phyloP scores from a whole-genome alignment of 371 early-diverging fungal genomes.

The Umbelopsis sp. region DNA sequence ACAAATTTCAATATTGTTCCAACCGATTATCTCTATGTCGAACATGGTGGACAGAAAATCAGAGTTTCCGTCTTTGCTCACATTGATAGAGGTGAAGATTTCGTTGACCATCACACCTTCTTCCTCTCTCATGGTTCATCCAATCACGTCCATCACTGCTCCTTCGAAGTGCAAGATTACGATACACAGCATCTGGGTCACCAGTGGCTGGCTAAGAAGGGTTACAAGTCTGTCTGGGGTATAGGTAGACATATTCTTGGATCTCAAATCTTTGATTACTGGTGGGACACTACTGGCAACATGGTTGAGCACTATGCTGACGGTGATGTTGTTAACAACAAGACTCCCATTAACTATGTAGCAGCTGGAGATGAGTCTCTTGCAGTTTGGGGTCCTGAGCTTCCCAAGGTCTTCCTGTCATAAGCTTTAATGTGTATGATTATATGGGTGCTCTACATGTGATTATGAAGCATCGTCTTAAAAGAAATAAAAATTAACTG shows the following conservation, averaged over 20 bases:
- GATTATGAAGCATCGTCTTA: no score
- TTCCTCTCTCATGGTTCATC: not conserved
- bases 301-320: constrained; percentile 20
- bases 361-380: constrained; percentile 10
- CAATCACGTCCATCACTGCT: constrained; percentile 17
- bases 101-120: constrained; percentile 17
- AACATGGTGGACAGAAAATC: not conserved
- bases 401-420: constrained; percentile 1
- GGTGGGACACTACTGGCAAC: constrained; percentile 19
- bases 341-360: constrained; percentile 11
- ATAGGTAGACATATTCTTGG: constrained; percentile 18
- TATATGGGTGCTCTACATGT: not conserved
- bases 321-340: constrained; percentile 12
- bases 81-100: constrained; percentile 18
- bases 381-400: constrained; percentile 16
- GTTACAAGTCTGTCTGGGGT: constrained; percentile 19
- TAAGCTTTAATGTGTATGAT: not conserved
- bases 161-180: constrained; percentile 18
- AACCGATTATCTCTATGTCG: constrained; percentile 6
- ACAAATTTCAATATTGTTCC: constrained; percentile 13
- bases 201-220: constrained; percentile 11
- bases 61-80: constrained; percentile 4
- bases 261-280: constrained; percentile 19
- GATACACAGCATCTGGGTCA: constrained; percentile 10
- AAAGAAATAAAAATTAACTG: no score